These are phyloP conservation scores for Sphenostylis stenocarpa DNA, from an alignment of 306 rosid species.

Conservation along the genomic window DNA sequence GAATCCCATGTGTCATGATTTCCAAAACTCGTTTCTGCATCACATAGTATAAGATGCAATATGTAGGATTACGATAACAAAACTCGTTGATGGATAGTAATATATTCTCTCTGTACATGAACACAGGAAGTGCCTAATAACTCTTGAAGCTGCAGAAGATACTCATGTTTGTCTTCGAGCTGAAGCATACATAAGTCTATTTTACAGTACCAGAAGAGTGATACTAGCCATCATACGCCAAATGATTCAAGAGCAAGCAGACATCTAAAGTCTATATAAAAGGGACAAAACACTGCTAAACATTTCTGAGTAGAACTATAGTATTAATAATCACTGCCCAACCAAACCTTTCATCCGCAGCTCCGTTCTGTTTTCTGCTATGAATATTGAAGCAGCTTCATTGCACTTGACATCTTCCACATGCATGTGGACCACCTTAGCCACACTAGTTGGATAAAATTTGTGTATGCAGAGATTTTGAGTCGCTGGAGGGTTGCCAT, in stretches of 20 bases:
- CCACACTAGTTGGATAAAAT: constrained; percentile 40
- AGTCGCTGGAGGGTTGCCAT: neutral
- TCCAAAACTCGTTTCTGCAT: no score
- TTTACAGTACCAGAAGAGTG: neutral
- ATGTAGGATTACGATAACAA: constrained; percentile 20
- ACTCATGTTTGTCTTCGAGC: constrained; percentile 30
- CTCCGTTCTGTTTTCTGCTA: constrained; percentile 31
- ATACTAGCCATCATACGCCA: neutral
- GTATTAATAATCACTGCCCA: constrained; percentile 25
- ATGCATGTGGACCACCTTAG: constrained; percentile 35
- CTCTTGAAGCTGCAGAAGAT: constrained; percentile 33
- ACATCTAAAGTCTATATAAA: neutral
- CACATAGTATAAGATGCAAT: neutral
- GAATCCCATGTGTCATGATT: no score
- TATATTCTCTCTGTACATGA: constrained; percentile 23
- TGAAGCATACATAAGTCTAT: constrained; percentile 20
- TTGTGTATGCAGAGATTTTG: constrained; percentile 46
- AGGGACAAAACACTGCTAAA: neutral
- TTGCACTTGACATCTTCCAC: constrained; percentile 45
- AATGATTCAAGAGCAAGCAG: constrained; percentile 18
- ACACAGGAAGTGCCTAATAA: neutral
- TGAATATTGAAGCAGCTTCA: constrained; percentile 48
- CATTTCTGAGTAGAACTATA: neutral
- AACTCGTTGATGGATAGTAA: constrained; percentile 17
- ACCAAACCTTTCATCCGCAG: constrained; percentile 38